Evolutionary conservation across 768 basidiomycete species (phyloP).

Genomic region (Hypholoma fasciculare): DNA sequence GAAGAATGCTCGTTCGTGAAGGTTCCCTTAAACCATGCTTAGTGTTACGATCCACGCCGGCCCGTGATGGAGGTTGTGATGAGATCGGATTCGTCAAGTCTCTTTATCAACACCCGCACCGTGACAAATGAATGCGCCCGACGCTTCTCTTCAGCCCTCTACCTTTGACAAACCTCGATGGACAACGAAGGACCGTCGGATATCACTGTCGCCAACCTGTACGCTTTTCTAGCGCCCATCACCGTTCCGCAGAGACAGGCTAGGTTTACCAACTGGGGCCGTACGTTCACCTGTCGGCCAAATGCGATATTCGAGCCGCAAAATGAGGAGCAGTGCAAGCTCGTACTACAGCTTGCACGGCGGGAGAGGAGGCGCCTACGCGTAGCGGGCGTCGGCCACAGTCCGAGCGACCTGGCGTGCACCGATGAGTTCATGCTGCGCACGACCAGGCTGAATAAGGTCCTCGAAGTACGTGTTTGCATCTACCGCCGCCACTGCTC

Average conservation of each 20-base stretch:
- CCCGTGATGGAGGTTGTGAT: no score
- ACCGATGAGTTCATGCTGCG: slow-evolving; percentile 85
- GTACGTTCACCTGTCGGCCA: slow-evolving; percentile 72
- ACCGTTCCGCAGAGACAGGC: slow-evolving; percentile 44
- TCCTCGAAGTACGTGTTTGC: slow-evolving; percentile 69
- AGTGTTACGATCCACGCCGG: no score
- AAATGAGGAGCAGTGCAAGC: slow-evolving; percentile 64
- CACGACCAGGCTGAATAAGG: slow-evolving; percentile 67
- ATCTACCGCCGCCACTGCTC: neutral
- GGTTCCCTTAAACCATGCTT: no score
- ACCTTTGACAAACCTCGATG: slow-evolving; percentile 15
- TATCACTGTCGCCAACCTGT: slow-evolving; percentile 48
- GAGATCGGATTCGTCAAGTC: no score
- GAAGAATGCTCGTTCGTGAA: no score
- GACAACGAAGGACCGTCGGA: slow-evolving; percentile 31
- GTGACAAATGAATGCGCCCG: slow-evolving; percentile 5
- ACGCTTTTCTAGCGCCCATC: slow-evolving; percentile 53
- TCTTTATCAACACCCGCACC: no score
- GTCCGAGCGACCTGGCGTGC: slow-evolving; percentile 91
- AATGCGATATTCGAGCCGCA: slow-evolving; percentile 76
- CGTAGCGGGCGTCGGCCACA: slow-evolving; percentile 89
- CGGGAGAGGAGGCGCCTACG: slow-evolving; percentile 71
- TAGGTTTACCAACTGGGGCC: slow-evolving; percentile 85
- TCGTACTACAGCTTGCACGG: slow-evolving; percentile 79
- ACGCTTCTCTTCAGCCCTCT: slow-evolving; percentile 13